Percentiles rank a stretch among this genome's conserved stretches.
Evolutionary conservation across 495 filamentous ascomycete species (phyloP).

Genomic region (Penicillium paxilli): DNA sequence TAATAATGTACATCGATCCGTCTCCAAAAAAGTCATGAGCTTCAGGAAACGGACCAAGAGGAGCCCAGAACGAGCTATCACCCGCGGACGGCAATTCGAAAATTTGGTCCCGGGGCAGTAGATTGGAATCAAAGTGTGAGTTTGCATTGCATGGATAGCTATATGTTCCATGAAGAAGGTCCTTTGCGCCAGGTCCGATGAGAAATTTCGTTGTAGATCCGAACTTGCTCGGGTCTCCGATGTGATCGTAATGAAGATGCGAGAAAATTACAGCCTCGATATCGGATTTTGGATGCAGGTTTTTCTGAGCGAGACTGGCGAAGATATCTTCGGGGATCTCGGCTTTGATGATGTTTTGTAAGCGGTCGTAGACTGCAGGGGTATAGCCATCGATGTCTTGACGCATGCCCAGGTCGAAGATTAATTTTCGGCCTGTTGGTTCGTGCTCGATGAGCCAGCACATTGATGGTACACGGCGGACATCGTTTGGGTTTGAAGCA

Average conservation of each 20-base stretch:
- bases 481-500: not conserved
- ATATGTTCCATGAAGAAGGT: slow-evolving; percentile 23
- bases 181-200: slow-evolving; percentile 34
- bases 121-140: slow-evolving; percentile 34
- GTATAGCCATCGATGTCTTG: slow-evolving; percentile 29
- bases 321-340: slow-evolving; percentile 25
- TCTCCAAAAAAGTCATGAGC: slow-evolving; percentile 46
- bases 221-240: slow-evolving; percentile 41
- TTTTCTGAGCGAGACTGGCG: slow-evolving; percentile 32
- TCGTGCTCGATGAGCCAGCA: not conserved
- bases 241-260: slow-evolving; percentile 47
- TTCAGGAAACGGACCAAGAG: slow-evolving; percentile 14
- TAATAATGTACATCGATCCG: slow-evolving; percentile 35
- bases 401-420: slow-evolving; percentile 42
- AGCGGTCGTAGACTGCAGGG: slow-evolving; percentile 31
- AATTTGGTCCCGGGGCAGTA: slow-evolving; percentile 32
- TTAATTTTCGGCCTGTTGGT: not conserved
- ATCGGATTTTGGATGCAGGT: slow-evolving; percentile 27
- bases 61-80: not conserved
- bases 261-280: slow-evolving; percentile 41
- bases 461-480: not conserved
- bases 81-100: slow-evolving; percentile 20
- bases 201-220: slow-evolving; percentile 29
- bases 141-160: slow-evolving; percentile 29
- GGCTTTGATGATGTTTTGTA: not conserved